Base-by-base conservation (phyloP, 441 rosid species). In the Gossypium schwendimanii region DNA sequence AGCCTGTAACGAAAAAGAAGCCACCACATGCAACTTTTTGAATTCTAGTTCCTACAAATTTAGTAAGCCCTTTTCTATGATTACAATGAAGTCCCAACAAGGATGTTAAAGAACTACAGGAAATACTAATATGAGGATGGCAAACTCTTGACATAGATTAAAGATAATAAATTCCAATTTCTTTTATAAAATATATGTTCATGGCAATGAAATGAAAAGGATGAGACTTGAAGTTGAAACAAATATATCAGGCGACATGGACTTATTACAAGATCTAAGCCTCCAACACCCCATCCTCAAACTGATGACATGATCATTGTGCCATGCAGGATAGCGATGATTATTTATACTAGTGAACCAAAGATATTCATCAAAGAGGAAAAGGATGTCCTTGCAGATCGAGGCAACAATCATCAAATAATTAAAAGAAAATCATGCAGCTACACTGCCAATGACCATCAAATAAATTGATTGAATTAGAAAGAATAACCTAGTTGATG, bases 341-440 rank as follows among this genome's bases (percentile, higher is more conserved):
- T 52, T 50, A 52, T 45, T 17, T 24, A 5, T 68, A 17, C 26
- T 52, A 28, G 47, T 68, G 15, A 68, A 28, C 17, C 26, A 50
- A 50, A 50, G 26, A 68, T 15, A 50, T 28, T 52, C 47, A 28
- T 50, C 26, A 17, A 14, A 68, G 10, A 65, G 26, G 26, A 12
- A 26, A 4, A 50, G 45, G 21, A 26, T n/a, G 26, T 28, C 6
- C 45, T 6, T 17, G 47, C 26, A 52, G 60, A 52, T 10, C 5
- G 2, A 52, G 59, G 71, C 23, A 52, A 28, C 60, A 68, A 52
- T 68, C 57, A 65, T 65, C 60, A 68, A 52, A 66, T 6, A 68
- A 52, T 15, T 28, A 31, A 28, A 52, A 71, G 41, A 59, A 52
- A 44, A 59, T 26, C 67, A 71, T 8, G 18, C 24, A 71, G 45